These are phyloP conservation scores for Leccinum broughii DNA, from an alignment of 768 basidiomycete genomes.

Conservation along the genomic window DNA sequence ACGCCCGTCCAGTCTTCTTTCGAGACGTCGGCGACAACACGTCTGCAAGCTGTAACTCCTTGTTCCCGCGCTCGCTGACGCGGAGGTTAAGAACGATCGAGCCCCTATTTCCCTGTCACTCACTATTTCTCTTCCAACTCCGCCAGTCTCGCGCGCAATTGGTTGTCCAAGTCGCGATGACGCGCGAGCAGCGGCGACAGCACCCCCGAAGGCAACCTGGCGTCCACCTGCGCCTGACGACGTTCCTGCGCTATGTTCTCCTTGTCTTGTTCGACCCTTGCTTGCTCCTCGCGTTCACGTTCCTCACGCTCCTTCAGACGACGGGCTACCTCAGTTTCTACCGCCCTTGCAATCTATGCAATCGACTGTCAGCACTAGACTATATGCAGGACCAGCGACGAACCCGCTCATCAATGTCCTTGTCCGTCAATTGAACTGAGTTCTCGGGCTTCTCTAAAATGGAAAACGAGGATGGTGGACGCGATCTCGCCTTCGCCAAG, in stretches of 20 bases:
- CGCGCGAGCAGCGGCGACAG: conserved; percentile 63
- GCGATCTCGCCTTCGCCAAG: conserved; percentile 20
- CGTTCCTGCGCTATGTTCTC: conserved; percentile 23
- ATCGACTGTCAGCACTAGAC: conserved; percentile 1
- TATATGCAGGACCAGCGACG: conserved; percentile 5
- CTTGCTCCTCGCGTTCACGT: conserved; percentile 34
- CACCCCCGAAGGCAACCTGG: conserved; percentile 38
- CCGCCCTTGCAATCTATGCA: conserved; percentile 65
- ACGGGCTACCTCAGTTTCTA: conserved; percentile 72
- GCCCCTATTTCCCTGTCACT: conserved; percentile 32
- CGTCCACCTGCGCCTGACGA: conserved; percentile 8
- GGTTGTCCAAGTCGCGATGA: conserved; percentile 68
- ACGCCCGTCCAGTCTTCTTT: conserved; percentile 82
- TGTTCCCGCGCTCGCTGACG: conserved; percentile 60
- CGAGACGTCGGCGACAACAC: conserved; percentile 70
- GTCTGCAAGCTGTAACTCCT: conserved; percentile 60
- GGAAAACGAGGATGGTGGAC: conserved; percentile 16
- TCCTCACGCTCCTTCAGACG: conserved; percentile 52
- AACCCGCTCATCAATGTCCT: conserved; percentile 75
- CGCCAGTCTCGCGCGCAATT: conserved; percentile 59
- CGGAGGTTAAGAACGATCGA: conserved; percentile 6
- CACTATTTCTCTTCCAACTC: conserved; percentile 77
- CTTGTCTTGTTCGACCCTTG: conserved; percentile 25
- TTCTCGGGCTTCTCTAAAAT: conserved; percentile 20
- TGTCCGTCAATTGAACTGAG: conserved; percentile 48